Percentiles rank a stretch among this genome's conserved stretches.
Evolutionary conservation across 2,329 filamentous ascomycete species (phyloP).

Genomic region (Fusarium succisae): DNA sequence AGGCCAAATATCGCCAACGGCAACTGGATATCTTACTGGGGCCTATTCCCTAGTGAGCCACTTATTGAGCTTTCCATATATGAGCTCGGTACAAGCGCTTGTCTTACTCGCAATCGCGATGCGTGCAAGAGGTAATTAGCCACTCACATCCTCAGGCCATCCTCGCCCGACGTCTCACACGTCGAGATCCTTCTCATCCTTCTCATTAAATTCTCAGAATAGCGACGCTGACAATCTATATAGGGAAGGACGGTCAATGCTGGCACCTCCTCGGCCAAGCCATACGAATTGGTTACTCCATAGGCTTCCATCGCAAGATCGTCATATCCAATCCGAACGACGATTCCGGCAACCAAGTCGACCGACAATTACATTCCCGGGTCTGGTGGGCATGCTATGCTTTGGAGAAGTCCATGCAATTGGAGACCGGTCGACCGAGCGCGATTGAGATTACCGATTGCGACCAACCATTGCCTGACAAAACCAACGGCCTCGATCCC

Average conservation of each 20-base stretch:
- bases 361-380: constrained; percentile 22
- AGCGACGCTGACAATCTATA: neutral
- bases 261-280: constrained; percentile 34
- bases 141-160: neutral
- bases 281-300: constrained; percentile 25
- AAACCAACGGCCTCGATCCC: neutral
- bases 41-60: constrained; percentile 32
- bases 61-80: constrained; percentile 29
- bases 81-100: constrained; percentile 32
- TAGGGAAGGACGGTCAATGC: constrained; percentile 33
- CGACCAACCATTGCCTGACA: constrained; percentile 23
- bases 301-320: constrained; percentile 29
- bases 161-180: neutral
- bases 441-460: constrained; percentile 33
- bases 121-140: constrained; percentile 28
- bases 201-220: neutral
- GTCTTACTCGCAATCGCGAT: constrained; percentile 27
- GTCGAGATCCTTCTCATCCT: neutral
- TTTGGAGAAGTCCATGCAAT: constrained; percentile 34
- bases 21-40: constrained; percentile 22
- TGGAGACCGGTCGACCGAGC: constrained; percentile 33
- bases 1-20: constrained; percentile 9
- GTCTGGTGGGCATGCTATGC: constrained; percentile 37
- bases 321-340: neutral
- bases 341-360: neutral